Evolutionary conservation across 2,329 filamentous ascomycete species (phyloP), one percentile per base, ranked within the genome.

Genomic region (Pyricularia sp.): DNA sequence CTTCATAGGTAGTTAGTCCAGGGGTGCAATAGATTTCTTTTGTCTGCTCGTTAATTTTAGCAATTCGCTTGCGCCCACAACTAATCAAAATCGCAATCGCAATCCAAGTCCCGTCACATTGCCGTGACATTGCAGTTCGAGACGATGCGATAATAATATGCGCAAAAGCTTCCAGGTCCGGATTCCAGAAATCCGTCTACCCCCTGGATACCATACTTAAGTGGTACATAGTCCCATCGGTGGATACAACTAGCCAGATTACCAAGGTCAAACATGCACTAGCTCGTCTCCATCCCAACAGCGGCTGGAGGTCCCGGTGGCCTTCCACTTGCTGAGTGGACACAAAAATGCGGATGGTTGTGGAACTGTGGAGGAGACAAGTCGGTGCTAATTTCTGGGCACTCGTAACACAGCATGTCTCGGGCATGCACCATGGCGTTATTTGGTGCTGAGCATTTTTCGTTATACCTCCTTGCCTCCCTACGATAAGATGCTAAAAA

Each of bases 381-480:
- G 65, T n/a, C 42, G 65, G 36, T 55, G 31, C 65, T 55, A 66
- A 66, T 66, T 36, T 66, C 65, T 66, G 17, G 65, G 36, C 65
- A 17, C 26, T 63, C 59, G 59, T 63, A 63, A 63, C 59, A 28
- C 59, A 28, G 31, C 64, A 42, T 30, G 42, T 31, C 65, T 59
- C 42, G 65, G 59, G 25, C 65, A 66, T 58, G 30, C 36, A 66
- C 23, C 36, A 66, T 50, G 36, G 26, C 30, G n/a, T 50, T 30
- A 23, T 66, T 28, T 17, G 28, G 59, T 30, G 25, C 59, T 28
- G 59, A 30, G 59, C 23, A 20, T 63, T 63, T 26, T 25, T n/a
- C n/a, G 23, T 23, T 25, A 23, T 33, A 11, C 31, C 31, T 33
- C 11, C 10, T 33, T 42, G 33, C 12, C 12, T 42, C 14, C 33